Conservation (phyloP, 1,284 basidiomycete genomes). For the Sanghuangporus weigelae region DNA sequence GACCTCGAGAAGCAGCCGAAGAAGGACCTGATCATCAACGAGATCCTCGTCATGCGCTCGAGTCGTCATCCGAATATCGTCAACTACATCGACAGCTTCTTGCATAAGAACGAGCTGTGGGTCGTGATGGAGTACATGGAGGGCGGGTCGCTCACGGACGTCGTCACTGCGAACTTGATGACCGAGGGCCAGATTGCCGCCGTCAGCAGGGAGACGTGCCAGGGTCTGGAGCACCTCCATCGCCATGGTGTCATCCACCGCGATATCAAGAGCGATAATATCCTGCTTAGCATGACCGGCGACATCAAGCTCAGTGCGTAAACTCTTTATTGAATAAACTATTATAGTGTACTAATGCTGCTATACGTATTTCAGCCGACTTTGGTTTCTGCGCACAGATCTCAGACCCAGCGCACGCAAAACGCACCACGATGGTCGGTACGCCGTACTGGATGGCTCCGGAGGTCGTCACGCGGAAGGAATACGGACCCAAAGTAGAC, state of each 20-base stretch:
- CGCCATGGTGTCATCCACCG: slow-evolving; percentile 94
- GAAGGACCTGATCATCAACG: slow-evolving; percentile 99
- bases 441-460: slow-evolving; percentile 99
- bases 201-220: slow-evolving; percentile 84
- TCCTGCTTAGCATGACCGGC: slow-evolving; percentile 85
- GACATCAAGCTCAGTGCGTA: slow-evolving; percentile 95
- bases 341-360: background rate
- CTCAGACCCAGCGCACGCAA: slow-evolving; percentile 83
- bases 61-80: slow-evolving; percentile 97
- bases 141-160: slow-evolving; percentile 88
- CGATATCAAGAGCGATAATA: slow-evolving; percentile 98
- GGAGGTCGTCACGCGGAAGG: slow-evolving; percentile 96
- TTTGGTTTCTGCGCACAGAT: slow-evolving; percentile 99
- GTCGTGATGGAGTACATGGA: slow-evolving; percentile 99
- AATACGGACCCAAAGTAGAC: slow-evolving; percentile 98
- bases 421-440: slow-evolving; percentile 99
- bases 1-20: slow-evolving; percentile 99
- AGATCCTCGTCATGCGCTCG: slow-evolving; percentile 98
- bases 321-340: background rate
- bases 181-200: slow-evolving; percentile 93
- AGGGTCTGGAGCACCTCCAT: slow-evolving; percentile 90
- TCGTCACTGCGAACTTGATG: slow-evolving; percentile 97
- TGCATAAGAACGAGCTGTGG: slow-evolving; percentile 98
- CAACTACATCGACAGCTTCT: slow-evolving; percentile 98
- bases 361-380: slow-evolving; percentile 66